Evolutionary conservation across 1,284 basidiomycete species (phyloP), one percentile per base, ranked within the genome.

Genomic region (Baeospora myosura): DNA sequence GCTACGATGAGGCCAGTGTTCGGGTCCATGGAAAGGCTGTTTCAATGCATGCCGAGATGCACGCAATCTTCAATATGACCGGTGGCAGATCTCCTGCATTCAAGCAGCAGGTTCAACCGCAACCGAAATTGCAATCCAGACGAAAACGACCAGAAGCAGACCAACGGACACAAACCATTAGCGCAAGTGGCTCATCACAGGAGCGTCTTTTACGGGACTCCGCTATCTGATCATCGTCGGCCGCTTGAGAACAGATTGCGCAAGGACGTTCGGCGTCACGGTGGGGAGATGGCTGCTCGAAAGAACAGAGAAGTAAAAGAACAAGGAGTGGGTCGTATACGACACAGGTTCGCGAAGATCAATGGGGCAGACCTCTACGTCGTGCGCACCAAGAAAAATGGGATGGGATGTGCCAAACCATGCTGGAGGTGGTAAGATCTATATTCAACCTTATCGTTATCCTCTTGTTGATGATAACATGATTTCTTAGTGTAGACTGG

Each of bases 41-140:
- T 16, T 76, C 71, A 3, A 77, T 78, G 73, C 74, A 79, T 49
- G 75, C 76, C 2, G 74, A 78, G 60, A 78, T 77, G 76, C 71
- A 77, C 49, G 69, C 68, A 11, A 78, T 43, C 48, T 74, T 69
- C 56, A 74, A 58, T 49, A 48, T 70, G 41, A 73, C 71, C 42
- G 71, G 72, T 50, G 72, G 72, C 63, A 66, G 66, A 66, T 66
- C 68, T 39, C 72, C 71, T 38, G 66, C 69, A 45, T 72, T 69
- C 63, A 74, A 72, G 67, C 68, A 62, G 61, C 73, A 74, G 59
- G 63, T 71, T 70, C 64, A 42, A 42, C 52, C 53, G 46, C 38
- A 30, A 40, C 32, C 31, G 40, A 40, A 43, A 29, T 22, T 45
- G 34, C 38, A 37, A 40, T 48, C 43, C 41, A 42, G 44, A 51